phyloP scores from a whole-genome alignment of 1,284 basidiomycete species.

The Pseudozyma hubeiensis region DNA sequence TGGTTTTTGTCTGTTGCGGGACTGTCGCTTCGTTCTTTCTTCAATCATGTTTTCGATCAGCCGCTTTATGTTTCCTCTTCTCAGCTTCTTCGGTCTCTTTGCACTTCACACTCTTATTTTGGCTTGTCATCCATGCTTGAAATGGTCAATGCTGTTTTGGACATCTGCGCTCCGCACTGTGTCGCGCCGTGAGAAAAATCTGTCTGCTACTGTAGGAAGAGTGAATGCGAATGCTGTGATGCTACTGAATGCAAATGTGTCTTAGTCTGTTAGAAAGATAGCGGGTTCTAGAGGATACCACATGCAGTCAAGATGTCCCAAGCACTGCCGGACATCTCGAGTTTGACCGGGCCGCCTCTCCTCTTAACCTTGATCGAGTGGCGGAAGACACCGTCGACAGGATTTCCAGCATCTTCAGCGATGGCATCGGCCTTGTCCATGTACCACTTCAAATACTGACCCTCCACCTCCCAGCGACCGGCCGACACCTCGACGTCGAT shows the following conservation, averaged over 20 bases:
- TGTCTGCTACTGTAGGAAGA: constrained; percentile 4
- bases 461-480: constrained; percentile 78
- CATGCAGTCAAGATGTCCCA: constrained; percentile 40
- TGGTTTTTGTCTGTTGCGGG: constrained; percentile 38
- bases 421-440: constrained; percentile 71
- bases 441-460: constrained; percentile 83
- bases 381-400: constrained; percentile 27
- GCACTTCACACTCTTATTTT: constrained; percentile 8
- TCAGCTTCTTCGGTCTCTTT: constrained; percentile 1
- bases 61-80: constrained; percentile 3
- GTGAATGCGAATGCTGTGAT: constrained; percentile 9
- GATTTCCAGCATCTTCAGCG: constrained; percentile 26
- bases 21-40: constrained; percentile 13
- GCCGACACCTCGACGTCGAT: constrained; percentile 74
- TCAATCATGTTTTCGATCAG: background rate
- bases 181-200: background rate
- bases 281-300: constrained; percentile 26
- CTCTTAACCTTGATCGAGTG: constrained; percentile 47
- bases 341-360: constrained; percentile 33
- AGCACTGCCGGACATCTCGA: constrained; percentile 42
- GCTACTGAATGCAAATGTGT: background rate
- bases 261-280: background rate
- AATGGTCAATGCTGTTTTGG: constrained; percentile 11
- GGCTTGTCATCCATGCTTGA: constrained; percentile 8
- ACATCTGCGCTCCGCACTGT: background rate